Percentiles rank a stretch among this genome's conserved stretches.
These are phyloP conservation scores for Thielaviopsis euricoi DNA, from an alignment of 2,329 filamentous ascomycete species.

Conservation along the genomic window DNA sequence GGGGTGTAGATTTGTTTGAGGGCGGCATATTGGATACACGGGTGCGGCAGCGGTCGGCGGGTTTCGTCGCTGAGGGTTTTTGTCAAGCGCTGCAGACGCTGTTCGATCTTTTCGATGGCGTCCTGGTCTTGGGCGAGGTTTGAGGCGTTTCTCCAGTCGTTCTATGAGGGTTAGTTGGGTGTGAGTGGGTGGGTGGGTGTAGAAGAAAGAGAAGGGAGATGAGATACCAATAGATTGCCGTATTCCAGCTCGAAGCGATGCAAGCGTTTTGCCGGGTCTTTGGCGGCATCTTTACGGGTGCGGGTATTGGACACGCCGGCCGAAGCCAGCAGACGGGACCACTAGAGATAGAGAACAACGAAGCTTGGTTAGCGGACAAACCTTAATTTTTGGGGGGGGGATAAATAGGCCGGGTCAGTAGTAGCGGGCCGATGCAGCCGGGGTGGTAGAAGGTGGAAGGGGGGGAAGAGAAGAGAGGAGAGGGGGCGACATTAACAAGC, in stretches of 20 bases:
- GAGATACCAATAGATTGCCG: slow-evolving; percentile 38
- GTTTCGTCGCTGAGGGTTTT: slow-evolving; percentile 77
- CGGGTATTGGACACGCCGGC: slow-evolving; percentile 38
- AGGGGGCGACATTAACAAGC: too few relatives aligned
- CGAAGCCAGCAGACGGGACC: slow-evolving; percentile 50
- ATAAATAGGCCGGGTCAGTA: neutral
- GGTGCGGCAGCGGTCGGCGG: slow-evolving; percentile 72
- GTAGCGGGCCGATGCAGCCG: too few relatives aligned
- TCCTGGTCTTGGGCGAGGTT: slow-evolving; percentile 44
- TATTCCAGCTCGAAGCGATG: slow-evolving; percentile 54
- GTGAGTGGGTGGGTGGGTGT: neutral
- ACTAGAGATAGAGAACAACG: slow-evolving; percentile 28
- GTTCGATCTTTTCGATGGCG: slow-evolving; percentile 45
- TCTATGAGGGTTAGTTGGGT: slow-evolving; percentile 4
- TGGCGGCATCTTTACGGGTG: slow-evolving; percentile 41
- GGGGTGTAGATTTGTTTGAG: slow-evolving; percentile 78
- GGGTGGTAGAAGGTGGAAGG: neutral
- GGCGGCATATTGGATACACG: slow-evolving; percentile 76
- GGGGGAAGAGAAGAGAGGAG: neutral
- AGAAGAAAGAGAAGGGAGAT: neutral
- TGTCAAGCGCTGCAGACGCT: slow-evolving; percentile 45
- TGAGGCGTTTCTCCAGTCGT: slow-evolving; percentile 42
- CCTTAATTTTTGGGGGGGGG: neutral
- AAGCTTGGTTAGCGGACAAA: neutral
- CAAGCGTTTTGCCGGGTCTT: slow-evolving; percentile 45